phyloP scores from a whole-genome alignment of 257 asterid species.

The Nicotiana otophora region DNA sequence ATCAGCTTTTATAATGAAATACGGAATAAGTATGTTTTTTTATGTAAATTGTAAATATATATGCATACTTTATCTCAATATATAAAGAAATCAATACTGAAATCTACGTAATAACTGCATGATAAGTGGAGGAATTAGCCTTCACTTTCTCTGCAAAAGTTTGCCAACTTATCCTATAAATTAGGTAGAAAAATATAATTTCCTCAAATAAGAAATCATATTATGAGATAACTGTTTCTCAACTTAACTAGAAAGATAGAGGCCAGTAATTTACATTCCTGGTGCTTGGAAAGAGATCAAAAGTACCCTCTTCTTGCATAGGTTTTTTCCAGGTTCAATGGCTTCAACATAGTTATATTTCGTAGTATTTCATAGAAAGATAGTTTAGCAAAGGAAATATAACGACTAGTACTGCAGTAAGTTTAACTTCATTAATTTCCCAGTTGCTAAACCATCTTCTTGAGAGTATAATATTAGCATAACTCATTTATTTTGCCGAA shows the following conservation, averaged over 20 bases:
- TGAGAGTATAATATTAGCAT: neutral
- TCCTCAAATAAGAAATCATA: neutral
- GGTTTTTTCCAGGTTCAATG: neutral
- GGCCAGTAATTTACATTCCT: neutral
- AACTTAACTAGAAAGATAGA: neutral
- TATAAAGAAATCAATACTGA: neutral
- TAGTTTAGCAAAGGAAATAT: constrained; percentile 11
- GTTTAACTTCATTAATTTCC: constrained; percentile 6
- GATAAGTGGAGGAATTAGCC: neutral
- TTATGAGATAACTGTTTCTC: neutral
- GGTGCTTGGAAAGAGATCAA: neutral
- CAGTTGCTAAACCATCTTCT: constrained; percentile 1
- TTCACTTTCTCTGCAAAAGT: neutral
- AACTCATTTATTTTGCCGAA: neutral
- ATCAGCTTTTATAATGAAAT: neutral
- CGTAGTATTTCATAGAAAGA: neutral
- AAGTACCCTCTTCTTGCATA: neutral
- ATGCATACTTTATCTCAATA: neutral
- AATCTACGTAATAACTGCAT: neutral
- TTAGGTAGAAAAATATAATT: neutral
- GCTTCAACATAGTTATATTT: neutral
- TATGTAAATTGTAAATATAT: no score
- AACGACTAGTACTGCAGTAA: neutral
- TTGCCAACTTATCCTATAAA: neutral
- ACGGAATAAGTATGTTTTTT: no score